Evolutionary conservation across 345 rosid species (phyloP).

Genomic region (Citrus australasica): DNA sequence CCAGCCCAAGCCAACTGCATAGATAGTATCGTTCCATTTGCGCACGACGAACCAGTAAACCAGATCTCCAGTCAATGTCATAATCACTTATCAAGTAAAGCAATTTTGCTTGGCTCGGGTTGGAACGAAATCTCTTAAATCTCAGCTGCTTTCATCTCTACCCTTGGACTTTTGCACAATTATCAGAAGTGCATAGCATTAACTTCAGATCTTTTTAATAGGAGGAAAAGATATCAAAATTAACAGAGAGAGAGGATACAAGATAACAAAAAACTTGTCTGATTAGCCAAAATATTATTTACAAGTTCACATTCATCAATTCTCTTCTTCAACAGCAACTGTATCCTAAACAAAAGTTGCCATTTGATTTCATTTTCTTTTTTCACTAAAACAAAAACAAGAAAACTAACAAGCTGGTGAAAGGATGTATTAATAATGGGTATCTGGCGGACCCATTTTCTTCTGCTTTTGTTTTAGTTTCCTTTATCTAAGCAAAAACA

Average conservation of each 20-base stretch:
- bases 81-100: neutral
- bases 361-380: neutral
- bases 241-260: neutral
- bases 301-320: neutral
- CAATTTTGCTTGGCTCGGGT: neutral
- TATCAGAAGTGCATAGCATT: neutral
- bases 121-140: neutral
- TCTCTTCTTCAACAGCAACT: neutral
- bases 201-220: neutral
- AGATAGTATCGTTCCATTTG: no score
- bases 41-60: no score
- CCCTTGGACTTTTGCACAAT: neutral
- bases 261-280: neutral
- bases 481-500: conserved; percentile 36
- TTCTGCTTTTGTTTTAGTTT: neutral
- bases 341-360: neutral
- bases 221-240: neutral
- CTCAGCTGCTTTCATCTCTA: no score
- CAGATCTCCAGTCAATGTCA: no score
- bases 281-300: neutral
- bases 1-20: no score
- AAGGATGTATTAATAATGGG: neutral
- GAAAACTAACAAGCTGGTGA: neutral
- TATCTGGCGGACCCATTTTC: neutral
- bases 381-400: neutral